Conservation (phyloP, 2,329 filamentous ascomycete species). For the Penicillium sp. region DNA sequence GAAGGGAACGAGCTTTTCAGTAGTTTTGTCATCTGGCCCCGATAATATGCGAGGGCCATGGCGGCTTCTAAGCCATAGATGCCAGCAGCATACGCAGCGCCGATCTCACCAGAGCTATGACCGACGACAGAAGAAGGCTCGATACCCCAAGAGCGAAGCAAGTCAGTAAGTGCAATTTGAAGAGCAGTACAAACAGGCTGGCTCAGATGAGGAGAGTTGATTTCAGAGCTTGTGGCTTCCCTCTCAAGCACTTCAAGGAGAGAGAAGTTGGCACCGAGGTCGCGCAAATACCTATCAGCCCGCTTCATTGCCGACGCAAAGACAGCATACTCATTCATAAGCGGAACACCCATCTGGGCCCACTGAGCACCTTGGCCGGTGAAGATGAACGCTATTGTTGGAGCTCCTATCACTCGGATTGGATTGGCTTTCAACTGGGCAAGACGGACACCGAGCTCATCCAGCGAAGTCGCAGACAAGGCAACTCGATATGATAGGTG, state of each 20-base stretch:
- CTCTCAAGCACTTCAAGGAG: slow-evolving; percentile 15
- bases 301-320: slow-evolving; percentile 16
- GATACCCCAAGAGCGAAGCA: slow-evolving; percentile 18
- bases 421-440: slow-evolving; percentile 22
- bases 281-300: slow-evolving; percentile 12
- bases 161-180: slow-evolving; percentile 17
- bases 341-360: slow-evolving; percentile 21
- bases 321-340: slow-evolving; percentile 21
- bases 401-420: slow-evolving; percentile 14
- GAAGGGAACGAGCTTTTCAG: slow-evolving; percentile 17
- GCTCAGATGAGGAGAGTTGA: slow-evolving; percentile 18
- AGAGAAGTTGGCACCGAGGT: slow-evolving; percentile 18
- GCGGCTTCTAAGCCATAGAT: slow-evolving; percentile 16
- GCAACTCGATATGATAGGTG: slow-evolving; percentile 25
- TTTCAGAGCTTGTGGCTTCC: slow-evolving; percentile 8
- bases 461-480: slow-evolving; percentile 16
- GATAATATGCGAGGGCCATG: slow-evolving; percentile 20
- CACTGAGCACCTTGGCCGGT: slow-evolving; percentile 23
- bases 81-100: slow-evolving; percentile 19
- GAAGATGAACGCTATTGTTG: slow-evolving; percentile 18
- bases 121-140: slow-evolving; percentile 16
- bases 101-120: slow-evolving; percentile 23
- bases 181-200: slow-evolving; percentile 21
- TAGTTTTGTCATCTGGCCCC: slow-evolving; percentile 18
- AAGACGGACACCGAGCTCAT: slow-evolving; percentile 20